Evolutionary conservation across 2,329 filamentous ascomycete genomes (phyloP).

Genomic region (Parafenestella ontariensis): DNA sequence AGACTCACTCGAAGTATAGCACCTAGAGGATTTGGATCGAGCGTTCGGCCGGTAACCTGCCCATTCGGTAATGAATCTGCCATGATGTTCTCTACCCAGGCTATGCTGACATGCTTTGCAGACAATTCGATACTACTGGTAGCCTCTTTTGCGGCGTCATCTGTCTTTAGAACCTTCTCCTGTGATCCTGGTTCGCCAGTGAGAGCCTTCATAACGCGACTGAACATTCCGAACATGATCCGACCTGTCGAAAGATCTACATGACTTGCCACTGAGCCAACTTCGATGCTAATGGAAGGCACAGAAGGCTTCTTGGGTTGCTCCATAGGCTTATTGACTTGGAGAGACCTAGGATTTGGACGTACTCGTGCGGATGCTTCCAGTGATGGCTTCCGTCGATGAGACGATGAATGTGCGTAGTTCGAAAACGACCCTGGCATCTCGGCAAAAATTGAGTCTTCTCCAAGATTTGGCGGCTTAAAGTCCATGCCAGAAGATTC

Average conservation of each 20-base stretch:
- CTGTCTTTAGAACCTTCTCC: conserved; percentile 1
- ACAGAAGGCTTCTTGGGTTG: conserved; percentile 15
- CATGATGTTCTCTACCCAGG: conserved; percentile 41
- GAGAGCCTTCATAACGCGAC: conserved; percentile 30
- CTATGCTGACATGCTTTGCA: conserved; percentile 36
- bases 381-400: conserved; percentile 33
- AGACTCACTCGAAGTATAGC: conserved; percentile 38
- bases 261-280: conserved; percentile 44
- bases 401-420: conserved; percentile 53
- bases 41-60: conserved; percentile 5
- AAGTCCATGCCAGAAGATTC: conserved; percentile 31
- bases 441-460: conserved; percentile 49
- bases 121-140: conserved; percentile 28
- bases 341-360: conserved; percentile 10
- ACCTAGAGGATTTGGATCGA: conserved; percentile 35
- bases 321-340: conserved; percentile 5
- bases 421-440: conserved; percentile 58
- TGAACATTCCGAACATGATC: conserved; percentile 43
- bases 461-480: conserved; percentile 37
- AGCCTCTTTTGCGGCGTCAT: background rate
- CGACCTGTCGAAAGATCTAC: conserved; percentile 46
- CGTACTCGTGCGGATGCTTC: conserved; percentile 31
- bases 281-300: conserved; percentile 35
- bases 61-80: conserved; percentile 29
- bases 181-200: conserved; percentile 8